Percentiles rank a stretch among this genome's conserved stretches.
Evolutionary conservation across 2,329 filamentous ascomycete species (phyloP).

Genomic region (Fusarium humuli): DNA sequence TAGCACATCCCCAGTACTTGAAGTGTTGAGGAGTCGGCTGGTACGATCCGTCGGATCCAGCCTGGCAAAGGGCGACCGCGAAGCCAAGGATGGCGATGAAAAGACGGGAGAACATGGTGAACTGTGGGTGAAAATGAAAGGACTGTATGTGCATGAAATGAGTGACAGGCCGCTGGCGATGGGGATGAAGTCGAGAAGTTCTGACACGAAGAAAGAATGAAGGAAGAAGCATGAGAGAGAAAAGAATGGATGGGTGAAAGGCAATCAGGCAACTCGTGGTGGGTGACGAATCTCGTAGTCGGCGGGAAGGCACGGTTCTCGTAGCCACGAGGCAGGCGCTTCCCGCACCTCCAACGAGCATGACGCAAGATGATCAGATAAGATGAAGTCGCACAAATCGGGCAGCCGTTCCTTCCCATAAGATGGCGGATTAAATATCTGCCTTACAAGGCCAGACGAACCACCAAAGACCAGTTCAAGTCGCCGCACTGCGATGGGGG

Average conservation of each 20-base stretch:
- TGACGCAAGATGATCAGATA: not conserved
- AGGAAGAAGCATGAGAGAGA: not conserved
- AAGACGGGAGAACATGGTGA: slow-evolving; percentile 42
- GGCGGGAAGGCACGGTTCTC: not conserved
- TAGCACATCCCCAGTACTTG: slow-evolving; percentile 44
- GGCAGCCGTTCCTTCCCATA: not conserved
- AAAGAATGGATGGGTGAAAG: not conserved
- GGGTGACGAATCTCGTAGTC: not conserved
- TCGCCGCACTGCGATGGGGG: not conserved
- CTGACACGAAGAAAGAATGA: not conserved
- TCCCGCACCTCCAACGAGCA: not conserved
- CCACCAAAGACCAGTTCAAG: not conserved
- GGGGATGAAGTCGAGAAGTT: not conserved
- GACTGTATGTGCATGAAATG: not conserved
- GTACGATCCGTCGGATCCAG: slow-evolving; percentile 21
- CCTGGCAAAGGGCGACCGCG: slow-evolving; percentile 22
- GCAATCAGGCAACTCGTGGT: not conserved
- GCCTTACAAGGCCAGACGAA: not conserved
- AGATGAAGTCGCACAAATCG: not conserved
- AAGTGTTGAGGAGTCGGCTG: slow-evolving; percentile 19
- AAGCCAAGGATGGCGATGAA: slow-evolving; percentile 41
- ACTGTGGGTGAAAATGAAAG: not conserved
- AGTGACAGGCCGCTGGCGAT: not conserved
- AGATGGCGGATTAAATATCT: not conserved
- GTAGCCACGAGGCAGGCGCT: slow-evolving; percentile 2